A percentile compares a stretch with the other conserved stretches of the same genome.
These are phyloP conservation scores for Cyclanthera cordifolia DNA, from an alignment of 306 rosid species.

Conservation along the genomic window DNA sequence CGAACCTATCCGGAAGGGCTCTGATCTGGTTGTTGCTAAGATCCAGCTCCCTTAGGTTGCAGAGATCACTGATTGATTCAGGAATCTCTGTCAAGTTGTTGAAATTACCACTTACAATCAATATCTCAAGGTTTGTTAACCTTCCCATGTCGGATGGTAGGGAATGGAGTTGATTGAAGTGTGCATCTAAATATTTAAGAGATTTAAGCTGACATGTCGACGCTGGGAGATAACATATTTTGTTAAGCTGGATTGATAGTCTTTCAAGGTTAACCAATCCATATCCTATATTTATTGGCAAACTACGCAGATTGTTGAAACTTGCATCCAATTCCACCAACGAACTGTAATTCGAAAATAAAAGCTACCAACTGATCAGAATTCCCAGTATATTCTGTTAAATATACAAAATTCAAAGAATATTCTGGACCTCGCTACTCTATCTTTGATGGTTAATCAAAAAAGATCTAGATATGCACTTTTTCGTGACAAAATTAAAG, in stretches of 20 bases:
- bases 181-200: slow-evolving; percentile 60
- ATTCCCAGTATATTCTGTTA: too few relatives aligned
- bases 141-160: slow-evolving; percentile 64
- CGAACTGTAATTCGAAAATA: slow-evolving; percentile 35
- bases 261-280: slow-evolving; percentile 46
- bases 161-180: slow-evolving; percentile 69
- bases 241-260: slow-evolving; percentile 62
- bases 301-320: slow-evolving; percentile 55
- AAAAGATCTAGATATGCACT: too few relatives aligned
- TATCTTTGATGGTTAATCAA: too few relatives aligned
- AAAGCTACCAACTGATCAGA: background rate
- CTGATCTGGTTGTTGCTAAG: slow-evolving; percentile 87
- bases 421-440: too few relatives aligned
- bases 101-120: slow-evolving; percentile 71
- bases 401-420: too few relatives aligned
- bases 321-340: slow-evolving; percentile 86
- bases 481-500: too few relatives aligned
- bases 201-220: slow-evolving; percentile 80
- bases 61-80: slow-evolving; percentile 62
- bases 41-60: slow-evolving; percentile 69
- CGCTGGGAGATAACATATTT: slow-evolving; percentile 64
- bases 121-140: slow-evolving; percentile 44
- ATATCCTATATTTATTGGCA: slow-evolving; percentile 81
- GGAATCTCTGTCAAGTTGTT: slow-evolving; percentile 63
- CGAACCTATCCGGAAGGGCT: slow-evolving; percentile 69